These are phyloP conservation scores for Heimioporus punctisporus DNA, from an alignment of 1,284 basidiomycete species.

Conservation along the genomic window DNA sequence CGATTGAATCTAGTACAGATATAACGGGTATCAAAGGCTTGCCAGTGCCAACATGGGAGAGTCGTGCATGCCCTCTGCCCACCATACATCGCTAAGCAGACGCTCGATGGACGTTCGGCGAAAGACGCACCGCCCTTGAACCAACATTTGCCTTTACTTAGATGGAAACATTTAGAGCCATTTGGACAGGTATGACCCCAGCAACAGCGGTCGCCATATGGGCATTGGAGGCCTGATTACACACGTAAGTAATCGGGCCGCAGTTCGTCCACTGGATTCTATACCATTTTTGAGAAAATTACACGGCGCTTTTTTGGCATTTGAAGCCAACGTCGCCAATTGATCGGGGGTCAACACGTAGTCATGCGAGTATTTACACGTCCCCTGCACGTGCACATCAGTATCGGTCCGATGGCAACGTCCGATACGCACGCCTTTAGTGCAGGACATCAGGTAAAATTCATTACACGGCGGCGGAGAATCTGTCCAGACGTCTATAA, in stretches of 20 bases:
- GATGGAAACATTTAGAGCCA: constrained; percentile 67
- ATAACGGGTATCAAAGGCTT: constrained; percentile 18
- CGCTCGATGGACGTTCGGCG: not conserved
- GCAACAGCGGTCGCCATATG: constrained; percentile 71
- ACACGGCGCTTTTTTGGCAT: constrained; percentile 82
- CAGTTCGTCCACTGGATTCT: constrained; percentile 5
- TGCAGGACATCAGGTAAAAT: constrained; percentile 77
- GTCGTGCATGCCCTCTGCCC: constrained; percentile 33
- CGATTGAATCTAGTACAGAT: too few relatives aligned
- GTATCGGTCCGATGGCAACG: constrained; percentile 5
- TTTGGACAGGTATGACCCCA: constrained; percentile 84
- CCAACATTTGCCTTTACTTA: constrained; percentile 77
- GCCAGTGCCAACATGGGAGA: constrained; percentile 16
- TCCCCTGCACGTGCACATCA: constrained; percentile 42
- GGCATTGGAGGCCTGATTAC: constrained; percentile 62
- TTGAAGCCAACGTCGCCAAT: constrained; percentile 60
- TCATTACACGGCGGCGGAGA: constrained; percentile 80
- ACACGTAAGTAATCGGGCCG: not conserved
- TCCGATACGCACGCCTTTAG: constrained; percentile 65
- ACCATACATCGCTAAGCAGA: constrained; percentile 6
- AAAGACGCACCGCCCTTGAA: constrained; percentile 71
- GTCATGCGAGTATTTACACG: constrained; percentile 82
- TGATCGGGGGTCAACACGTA: constrained; percentile 72
- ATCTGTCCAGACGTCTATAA: constrained; percentile 23
- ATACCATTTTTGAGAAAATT: constrained; percentile 77